phyloP scores from a whole-genome alignment of 163 green algal genomes.

The Volvox carteri region DNA sequence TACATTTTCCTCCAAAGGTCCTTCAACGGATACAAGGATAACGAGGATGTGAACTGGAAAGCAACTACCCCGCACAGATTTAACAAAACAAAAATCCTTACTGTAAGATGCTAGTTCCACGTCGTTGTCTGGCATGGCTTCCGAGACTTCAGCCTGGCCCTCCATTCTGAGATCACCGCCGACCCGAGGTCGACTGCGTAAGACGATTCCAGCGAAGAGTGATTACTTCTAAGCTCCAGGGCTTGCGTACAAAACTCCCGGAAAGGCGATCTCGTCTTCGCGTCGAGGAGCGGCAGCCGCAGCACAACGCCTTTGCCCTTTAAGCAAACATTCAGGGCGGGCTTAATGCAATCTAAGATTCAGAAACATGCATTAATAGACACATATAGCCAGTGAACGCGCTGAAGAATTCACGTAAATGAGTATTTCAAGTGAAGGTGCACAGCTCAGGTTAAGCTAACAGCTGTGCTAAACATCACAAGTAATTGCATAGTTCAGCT shows the following conservation, averaged over 20 bases:
- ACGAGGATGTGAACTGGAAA: background rate
- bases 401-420: too few species aligned
- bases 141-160: background rate
- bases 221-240: background rate
- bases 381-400: too few species aligned
- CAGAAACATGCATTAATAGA: too few species aligned
- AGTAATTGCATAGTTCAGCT: too few species aligned
- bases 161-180: conserved; percentile 33
- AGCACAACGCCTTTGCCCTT: background rate
- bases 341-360: too few species aligned
- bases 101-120: background rate
- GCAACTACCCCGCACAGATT: background rate
- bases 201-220: background rate
- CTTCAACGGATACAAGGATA: background rate
- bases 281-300: background rate
- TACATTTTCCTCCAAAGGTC: background rate
- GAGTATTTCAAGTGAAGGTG: too few species aligned
- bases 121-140: background rate
- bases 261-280: background rate
- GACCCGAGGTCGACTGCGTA: background rate
- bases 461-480: too few species aligned
- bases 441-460: too few species aligned
- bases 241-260: background rate
- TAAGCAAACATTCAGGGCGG: background rate
- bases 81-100: background rate